Conservation (phyloP, 1,139 yeast genomes). For the Debaryomycetaceae sp. region DNA sequence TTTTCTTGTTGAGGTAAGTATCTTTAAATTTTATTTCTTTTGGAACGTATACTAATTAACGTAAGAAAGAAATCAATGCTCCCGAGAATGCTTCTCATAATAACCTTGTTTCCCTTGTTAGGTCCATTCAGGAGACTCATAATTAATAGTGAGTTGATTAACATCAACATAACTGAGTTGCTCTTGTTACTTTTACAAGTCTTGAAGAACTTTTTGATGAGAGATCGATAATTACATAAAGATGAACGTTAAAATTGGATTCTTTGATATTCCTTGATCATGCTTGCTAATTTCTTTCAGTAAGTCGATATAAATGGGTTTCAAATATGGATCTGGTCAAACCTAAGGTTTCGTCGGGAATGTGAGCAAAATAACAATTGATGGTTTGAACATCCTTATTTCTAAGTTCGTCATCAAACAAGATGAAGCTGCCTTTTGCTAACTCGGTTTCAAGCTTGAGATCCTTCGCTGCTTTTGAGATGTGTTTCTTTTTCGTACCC, state of each 20-base stretch:
- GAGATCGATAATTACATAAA: neutral
- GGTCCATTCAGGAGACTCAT: conserved; percentile 34
- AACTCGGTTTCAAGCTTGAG: conserved; percentile 40
- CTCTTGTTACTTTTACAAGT: conserved; percentile 2
- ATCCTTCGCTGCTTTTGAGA: conserved; percentile 43
- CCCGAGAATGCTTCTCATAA: conserved; percentile 47
- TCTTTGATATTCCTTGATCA: too few relatives aligned
- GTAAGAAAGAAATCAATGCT: conserved; percentile 43
- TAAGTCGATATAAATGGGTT: conserved; percentile 25
- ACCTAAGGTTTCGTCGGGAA: conserved; percentile 44
- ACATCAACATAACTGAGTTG: conserved; percentile 20
- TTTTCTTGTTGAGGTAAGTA: conserved; percentile 34
- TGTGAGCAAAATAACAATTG: conserved; percentile 59
- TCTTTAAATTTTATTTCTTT: neutral
- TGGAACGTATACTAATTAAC: neutral
- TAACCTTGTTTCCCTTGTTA: conserved; percentile 49
- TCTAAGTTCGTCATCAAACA: conserved; percentile 68
- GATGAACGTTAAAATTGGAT: too few relatives aligned
- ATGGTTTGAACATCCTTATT: conserved; percentile 61
- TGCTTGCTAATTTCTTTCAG: too few relatives aligned
- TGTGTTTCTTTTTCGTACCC: conserved; percentile 61
- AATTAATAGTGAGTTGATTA: conserved; percentile 15
- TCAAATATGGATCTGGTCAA: conserved; percentile 48
- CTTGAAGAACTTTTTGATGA: neutral
- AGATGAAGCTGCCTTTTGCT: conserved; percentile 47